Conservation (phyloP, 345 rosid species). For the Gossypium ekmanianum region DNA sequence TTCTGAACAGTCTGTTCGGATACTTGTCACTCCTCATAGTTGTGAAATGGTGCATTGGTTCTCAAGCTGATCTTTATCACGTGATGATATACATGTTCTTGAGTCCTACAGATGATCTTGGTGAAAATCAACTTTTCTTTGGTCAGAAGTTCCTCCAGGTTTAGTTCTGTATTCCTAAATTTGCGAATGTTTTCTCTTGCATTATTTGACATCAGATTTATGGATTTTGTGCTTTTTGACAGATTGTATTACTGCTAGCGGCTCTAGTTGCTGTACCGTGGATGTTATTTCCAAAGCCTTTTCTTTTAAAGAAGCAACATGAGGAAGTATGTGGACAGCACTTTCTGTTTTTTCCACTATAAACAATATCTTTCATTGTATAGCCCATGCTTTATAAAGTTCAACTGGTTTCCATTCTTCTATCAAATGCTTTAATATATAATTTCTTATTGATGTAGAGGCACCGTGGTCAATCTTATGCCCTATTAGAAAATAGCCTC, state of each 20-base stretch:
- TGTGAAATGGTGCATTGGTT: slow-evolving; percentile 62
- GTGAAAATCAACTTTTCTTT: slow-evolving; percentile 58
- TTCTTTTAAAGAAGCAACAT: slow-evolving; percentile 56
- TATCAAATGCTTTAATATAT: neutral
- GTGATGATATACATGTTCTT: slow-evolving; percentile 71
- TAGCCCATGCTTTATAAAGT: neutral
- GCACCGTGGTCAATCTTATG: slow-evolving; percentile 51
- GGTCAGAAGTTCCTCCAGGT: slow-evolving; percentile 63
- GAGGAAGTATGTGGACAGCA: slow-evolving; percentile 34
- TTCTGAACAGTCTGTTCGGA: slow-evolving; percentile 68
- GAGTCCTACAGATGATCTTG: slow-evolving; percentile 55
- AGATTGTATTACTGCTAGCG: slow-evolving; percentile 46
- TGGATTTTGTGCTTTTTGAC: slow-evolving; percentile 14
- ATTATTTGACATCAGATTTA: neutral
- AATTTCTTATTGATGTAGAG: slow-evolving; percentile 30
- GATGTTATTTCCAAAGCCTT: slow-evolving; percentile 73
- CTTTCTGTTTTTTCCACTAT: neutral
- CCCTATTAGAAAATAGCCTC: slow-evolving; percentile 23
- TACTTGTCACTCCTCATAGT: slow-evolving; percentile 63
- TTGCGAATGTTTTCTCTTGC: neutral
- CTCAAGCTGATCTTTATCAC: slow-evolving; percentile 70
- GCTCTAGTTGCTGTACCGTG: slow-evolving; percentile 62
- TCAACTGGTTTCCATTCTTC: neutral
- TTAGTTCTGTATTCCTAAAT: slow-evolving; percentile 9
- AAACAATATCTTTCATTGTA: neutral